Base-by-base conservation (phyloP, 805 yeast species). In the Blastobotrys parvus region DNA sequence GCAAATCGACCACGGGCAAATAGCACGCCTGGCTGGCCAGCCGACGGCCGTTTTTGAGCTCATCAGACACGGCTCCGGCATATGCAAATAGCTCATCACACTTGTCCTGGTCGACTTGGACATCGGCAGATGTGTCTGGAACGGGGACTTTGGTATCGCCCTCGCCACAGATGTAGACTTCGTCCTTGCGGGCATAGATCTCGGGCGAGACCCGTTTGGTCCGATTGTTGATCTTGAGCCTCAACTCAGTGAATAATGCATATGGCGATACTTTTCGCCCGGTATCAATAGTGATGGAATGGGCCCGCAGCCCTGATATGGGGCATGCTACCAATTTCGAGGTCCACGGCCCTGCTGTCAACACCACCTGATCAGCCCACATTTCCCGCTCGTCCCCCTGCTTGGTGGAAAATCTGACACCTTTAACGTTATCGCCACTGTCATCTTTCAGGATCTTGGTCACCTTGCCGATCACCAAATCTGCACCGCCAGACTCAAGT, bases 261-360 rank as follows among this genome's bases (percentile, higher is more conserved):
- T 78, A 87, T 2, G 97, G 95, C 3, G 90, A 75, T n/a, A 89
- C 94, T 36, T 78, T 82, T 43, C 74, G 70, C 44, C 79, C 74
- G 3, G 97, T 97, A 36, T 85, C 77, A 43, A 92, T 75, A 1
- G 96, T 88, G 57, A 90, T 89, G 21, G 96, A 86, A 64, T 92
- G 97, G 1, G 97, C 97, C 53, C 97, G 73, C 49, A 90, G 68
- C 3, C 97, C 97, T 2, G 90, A 80, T 10, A 90, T 88, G 22
- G 97, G 98, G 59, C 97, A 89, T 52, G 83, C 88, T 2, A 90
- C 65, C 35, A 90, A 75, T 56, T 80, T 82, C 1, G 95, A 82
- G 2, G 97, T 88, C 98, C 98, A 90, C 10, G 98, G 98, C 0
- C 98, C 98, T 53, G 86, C 84, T 0, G 94, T 70, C 54, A 92